phyloP scores from a whole-genome alignment of 2,329 filamentous ascomycete genomes.

The Exutisphaerella laricina region DNA sequence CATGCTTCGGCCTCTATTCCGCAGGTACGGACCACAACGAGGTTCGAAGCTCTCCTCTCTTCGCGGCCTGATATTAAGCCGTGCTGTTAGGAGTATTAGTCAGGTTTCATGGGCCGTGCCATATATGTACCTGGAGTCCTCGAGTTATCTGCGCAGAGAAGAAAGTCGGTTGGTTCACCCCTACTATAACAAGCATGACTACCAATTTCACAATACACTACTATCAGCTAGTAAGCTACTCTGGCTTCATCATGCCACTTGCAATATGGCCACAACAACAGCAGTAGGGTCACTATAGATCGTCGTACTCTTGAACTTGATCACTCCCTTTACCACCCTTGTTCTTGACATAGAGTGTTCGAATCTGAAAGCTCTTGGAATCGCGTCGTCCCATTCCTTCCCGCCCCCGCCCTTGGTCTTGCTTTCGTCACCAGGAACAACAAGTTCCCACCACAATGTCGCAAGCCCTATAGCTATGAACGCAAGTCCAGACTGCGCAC shows the following conservation, averaged over 20 bases:
- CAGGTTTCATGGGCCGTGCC: no score
- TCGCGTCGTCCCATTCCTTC: slow-evolving; percentile 27
- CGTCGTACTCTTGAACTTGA: slow-evolving; percentile 16
- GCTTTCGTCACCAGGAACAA: slow-evolving; percentile 15
- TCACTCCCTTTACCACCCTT: slow-evolving; percentile 13
- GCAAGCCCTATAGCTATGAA: no score
- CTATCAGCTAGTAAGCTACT: slow-evolving; percentile 11
- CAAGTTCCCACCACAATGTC: slow-evolving; percentile 20
- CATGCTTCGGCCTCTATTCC: background rate
- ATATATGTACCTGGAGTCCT: no score
- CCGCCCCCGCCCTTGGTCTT: slow-evolving; percentile 18
- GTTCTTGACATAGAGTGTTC: no score
- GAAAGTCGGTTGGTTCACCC: background rate
- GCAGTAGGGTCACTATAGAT: slow-evolving; percentile 20
- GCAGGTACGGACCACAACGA: background rate
- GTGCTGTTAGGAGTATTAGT: background rate
- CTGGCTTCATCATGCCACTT: slow-evolving; percentile 23
- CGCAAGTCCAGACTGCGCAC: no score
- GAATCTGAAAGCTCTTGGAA: slow-evolving; percentile 23
- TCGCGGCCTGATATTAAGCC: background rate
- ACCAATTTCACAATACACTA: background rate
- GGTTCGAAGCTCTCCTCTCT: no score
- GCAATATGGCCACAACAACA: slow-evolving; percentile 20
- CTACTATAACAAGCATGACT: background rate
- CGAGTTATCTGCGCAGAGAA: background rate